Evolutionary conservation across 805 yeast species (phyloP), one percentile per base, ranked within the genome.

Genomic region (Candida sphagnicola): DNA sequence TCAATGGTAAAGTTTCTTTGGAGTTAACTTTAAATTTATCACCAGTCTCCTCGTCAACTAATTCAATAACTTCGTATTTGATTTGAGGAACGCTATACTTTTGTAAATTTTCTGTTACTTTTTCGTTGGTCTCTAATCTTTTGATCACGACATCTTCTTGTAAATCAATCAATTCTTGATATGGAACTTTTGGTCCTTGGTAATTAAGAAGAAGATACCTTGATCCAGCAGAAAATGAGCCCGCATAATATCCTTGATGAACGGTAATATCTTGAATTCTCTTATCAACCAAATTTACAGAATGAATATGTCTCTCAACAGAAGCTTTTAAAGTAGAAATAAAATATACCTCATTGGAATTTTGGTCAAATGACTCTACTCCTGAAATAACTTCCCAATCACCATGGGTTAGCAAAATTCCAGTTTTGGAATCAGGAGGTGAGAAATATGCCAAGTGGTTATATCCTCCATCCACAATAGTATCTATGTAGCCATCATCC

Each of bases 401-500:
- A 5, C 99, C 99, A 1, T 49, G 41, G 5, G 95, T 71, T 16
- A 83, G 56, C 4, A 82, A 57, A 18, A 72, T 67, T 1, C 79
- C 79, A 3, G 57, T 51, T 0, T 61, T 49, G 24, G 72, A 54
- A 4, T 60, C 52, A 2, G 88, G 78, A 4, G 95, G 93, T 2
- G 85, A 67, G 56, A 79, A 93, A 59, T 84, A 90, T 0, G 89
- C 98, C 45, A 93, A 67, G 59, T 93, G 99, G 44, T 74, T 77
- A 55, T 59, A 82, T 0, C 84, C 82, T 43, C 77, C 66, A 24
- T 67, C 70, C 13, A 74, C 78, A 11, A 78, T 70, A 1, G 90
- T 74, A 57, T 93, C 99, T 41, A 93, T 75, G 59, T 93, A 93
- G 0, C 91, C 91, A 42, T 68, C 70, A 33, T 67, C 60, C 16